Conservation (phyloP, 176 grass and related monocot genomes). For the Triticum timopheevii region DNA sequence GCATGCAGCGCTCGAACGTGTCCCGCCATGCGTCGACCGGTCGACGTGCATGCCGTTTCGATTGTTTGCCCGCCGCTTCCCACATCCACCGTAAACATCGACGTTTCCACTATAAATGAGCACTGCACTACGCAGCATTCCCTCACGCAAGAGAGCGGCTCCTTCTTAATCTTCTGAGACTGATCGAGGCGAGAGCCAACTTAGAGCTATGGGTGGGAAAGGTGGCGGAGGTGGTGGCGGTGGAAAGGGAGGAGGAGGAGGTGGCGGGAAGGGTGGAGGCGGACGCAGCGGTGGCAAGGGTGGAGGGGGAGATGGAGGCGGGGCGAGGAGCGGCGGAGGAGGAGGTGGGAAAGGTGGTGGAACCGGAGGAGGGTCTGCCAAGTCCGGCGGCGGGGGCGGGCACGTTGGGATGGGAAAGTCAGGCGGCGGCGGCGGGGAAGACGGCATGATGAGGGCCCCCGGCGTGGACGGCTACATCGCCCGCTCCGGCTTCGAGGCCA, state of each 20-base stretch:
- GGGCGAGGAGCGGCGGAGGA: neutral
- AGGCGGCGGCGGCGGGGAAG: neutral
- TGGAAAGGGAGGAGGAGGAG: neutral
- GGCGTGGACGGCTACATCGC: slow-evolving; percentile 26
- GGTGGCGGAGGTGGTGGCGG: neutral
- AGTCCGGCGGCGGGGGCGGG: neutral
- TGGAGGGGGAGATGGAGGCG: neutral
- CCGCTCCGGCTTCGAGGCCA: slow-evolving; percentile 19
- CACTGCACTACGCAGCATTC: neutral
- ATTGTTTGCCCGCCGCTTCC: neutral
- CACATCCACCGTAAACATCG: neutral
- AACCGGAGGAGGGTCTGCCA: neutral
- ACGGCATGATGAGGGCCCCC: slow-evolving; percentile 18
- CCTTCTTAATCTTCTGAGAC: neutral
- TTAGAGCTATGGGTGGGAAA: neutral
- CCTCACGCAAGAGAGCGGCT: neutral
- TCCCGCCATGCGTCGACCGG: neutral
- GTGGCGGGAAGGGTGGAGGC: neutral
- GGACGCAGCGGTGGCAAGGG: neutral
- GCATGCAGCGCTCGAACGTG: slow-evolving; percentile 5
- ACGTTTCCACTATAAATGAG: neutral
- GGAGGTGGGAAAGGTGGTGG: neutral
- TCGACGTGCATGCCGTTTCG: neutral
- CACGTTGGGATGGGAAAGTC: slow-evolving; percentile 11
- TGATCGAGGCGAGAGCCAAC: neutral